Evolutionary conservation across 2,329 filamentous ascomycete genomes (phyloP).

Genomic region (Cercospora sojina): DNA sequence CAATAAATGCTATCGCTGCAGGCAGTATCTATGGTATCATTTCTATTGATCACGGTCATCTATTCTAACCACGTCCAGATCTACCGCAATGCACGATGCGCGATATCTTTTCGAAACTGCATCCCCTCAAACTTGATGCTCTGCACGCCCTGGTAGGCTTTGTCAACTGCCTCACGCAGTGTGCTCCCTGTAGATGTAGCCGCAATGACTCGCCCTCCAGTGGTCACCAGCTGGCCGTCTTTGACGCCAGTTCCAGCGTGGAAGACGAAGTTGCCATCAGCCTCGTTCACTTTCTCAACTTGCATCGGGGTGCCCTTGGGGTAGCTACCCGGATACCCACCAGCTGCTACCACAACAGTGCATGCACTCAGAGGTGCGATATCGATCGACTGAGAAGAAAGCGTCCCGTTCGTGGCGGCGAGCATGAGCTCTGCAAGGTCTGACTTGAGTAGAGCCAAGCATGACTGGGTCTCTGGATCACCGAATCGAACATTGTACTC

Average conservation of each 20-base stretch:
- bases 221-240: conserved; percentile 66
- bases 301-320: conserved; percentile 70
- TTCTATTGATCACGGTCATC: neutral
- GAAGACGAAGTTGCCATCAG: conserved; percentile 68
- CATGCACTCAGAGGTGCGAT: conserved; percentile 64
- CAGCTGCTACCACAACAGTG: conserved; percentile 90
- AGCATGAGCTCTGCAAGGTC: conserved; percentile 88
- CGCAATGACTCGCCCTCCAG: conserved; percentile 89
- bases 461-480: conserved; percentile 86
- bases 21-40: neutral
- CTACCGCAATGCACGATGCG: conserved; percentile 50
- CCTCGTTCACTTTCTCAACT: conserved; percentile 52
- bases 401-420: conserved; percentile 73
- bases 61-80: neutral
- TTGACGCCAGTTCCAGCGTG: conserved; percentile 80
- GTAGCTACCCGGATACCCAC: conserved; percentile 85
- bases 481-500: conserved; percentile 95
- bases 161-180: conserved; percentile 77
- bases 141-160: conserved; percentile 81
- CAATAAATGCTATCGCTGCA: no score
- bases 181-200: conserved; percentile 76
- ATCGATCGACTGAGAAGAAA: conserved; percentile 52
- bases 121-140: conserved; percentile 81
- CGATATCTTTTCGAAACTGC: conserved; percentile 93
- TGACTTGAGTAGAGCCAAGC: conserved; percentile 77